Conservation (phyloP, 2,329 filamentous ascomycete genomes). For the Paraphaeosphaeria sporulosa region DNA sequence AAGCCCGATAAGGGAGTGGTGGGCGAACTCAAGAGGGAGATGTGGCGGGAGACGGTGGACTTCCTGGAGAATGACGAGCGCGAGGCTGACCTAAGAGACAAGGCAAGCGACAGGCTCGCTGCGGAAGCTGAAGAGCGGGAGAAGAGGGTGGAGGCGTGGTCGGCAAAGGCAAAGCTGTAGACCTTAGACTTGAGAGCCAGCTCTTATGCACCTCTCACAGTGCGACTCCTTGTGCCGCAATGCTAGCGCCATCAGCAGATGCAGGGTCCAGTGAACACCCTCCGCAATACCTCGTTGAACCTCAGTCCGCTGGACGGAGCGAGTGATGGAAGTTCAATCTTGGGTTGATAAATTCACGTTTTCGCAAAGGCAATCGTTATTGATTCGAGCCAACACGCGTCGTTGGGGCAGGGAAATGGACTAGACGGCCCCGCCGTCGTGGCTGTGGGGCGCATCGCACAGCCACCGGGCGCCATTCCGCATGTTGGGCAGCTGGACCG, state of each 20-base stretch:
- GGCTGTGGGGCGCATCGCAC: conserved; percentile 3
- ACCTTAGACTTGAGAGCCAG: neutral
- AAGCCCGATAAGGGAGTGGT: neutral
- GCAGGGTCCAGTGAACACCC: conserved; percentile 28
- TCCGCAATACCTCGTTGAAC: neutral
- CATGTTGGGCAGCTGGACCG: neutral
- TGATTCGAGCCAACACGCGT: conserved; percentile 1
- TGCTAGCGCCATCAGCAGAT: conserved; percentile 27
- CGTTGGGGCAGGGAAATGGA: conserved; percentile 7
- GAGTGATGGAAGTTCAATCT: neutral
- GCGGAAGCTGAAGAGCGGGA: neutral
- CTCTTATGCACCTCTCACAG: conserved; percentile 2
- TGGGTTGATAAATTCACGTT: neutral
- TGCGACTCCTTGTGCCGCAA: conserved; percentile 8
- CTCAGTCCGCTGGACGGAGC: neutral
- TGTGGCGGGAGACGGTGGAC: neutral
- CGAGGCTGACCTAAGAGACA: neutral
- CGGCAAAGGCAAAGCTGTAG: neutral
- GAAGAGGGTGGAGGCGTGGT: neutral
- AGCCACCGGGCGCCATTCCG: conserved; percentile 13
- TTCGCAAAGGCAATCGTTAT: neutral
- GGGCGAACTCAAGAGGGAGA: neutral
- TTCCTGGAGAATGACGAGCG: neutral
- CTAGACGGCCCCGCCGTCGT: conserved; percentile 4
- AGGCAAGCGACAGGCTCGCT: neutral